Percentiles rank a stretch among this genome's conserved stretches.
Evolutionary conservation across 306 rosid genomes (phyloP).

Genomic region (Vachellia pachyceras): DNA sequence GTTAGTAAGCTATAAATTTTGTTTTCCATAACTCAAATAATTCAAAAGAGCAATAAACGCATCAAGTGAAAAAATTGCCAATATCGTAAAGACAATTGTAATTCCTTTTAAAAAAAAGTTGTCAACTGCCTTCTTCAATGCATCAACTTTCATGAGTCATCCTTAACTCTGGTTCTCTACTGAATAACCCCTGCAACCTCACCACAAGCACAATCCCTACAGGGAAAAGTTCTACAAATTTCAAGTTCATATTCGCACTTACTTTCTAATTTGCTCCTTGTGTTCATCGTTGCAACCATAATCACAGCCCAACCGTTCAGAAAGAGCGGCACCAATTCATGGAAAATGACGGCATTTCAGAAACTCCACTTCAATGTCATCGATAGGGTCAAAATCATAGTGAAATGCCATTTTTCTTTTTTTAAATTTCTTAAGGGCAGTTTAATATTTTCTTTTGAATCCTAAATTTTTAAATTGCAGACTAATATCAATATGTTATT

Average conservation of each 20-base stretch:
- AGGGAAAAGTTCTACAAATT: slow-evolving; percentile 40
- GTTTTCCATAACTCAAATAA: no score
- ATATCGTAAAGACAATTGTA: no score
- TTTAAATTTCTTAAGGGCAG: no score
- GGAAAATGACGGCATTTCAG: slow-evolving; percentile 82
- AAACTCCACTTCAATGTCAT: slow-evolving; percentile 72
- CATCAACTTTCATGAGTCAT: slow-evolving; percentile 78
- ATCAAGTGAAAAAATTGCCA: no score
- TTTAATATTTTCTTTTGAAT: no score
- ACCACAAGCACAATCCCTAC: slow-evolving; percentile 41
- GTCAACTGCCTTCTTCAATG: slow-evolving; percentile 66
- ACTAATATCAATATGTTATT: no score
- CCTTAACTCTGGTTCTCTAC: slow-evolving; percentile 74
- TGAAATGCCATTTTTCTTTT: slow-evolving; percentile 44
- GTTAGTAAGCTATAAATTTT: no score
- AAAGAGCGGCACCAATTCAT: slow-evolving; percentile 53
- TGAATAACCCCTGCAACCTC: slow-evolving; percentile 80
- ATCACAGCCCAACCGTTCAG: slow-evolving; percentile 66
- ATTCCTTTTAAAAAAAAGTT: no score
- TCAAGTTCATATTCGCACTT: slow-evolving; percentile 76
- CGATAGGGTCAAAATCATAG: slow-evolving; percentile 77
- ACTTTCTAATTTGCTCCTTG: slow-evolving; percentile 69
- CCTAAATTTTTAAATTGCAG: no score
- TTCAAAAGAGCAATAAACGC: no score
- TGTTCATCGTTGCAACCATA: slow-evolving; percentile 70